These are phyloP conservation scores for Smallanthus sonchifolius DNA, from an alignment of 129 eudicot species.

Conservation along the genomic window DNA sequence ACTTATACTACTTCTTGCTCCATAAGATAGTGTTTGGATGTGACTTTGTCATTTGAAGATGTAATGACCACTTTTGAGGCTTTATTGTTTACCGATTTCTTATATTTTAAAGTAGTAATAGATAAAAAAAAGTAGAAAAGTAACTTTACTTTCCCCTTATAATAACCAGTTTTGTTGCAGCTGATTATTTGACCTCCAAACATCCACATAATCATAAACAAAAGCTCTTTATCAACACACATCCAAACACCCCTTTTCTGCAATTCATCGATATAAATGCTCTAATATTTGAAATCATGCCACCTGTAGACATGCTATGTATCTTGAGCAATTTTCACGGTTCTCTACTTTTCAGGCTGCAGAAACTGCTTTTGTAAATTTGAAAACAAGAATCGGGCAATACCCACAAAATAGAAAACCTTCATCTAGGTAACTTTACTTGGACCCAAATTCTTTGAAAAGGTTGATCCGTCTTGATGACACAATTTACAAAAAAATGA, in stretches of 20 bases:
- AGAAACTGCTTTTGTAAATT: constrained; percentile 64
- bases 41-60: background rate
- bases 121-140: background rate
- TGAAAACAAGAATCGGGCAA: constrained; percentile 62
- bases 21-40: too few relatives aligned
- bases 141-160: background rate
- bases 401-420: constrained; percentile 60
- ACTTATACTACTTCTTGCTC: too few relatives aligned
- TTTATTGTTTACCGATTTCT: background rate
- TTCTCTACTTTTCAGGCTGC: constrained; percentile 68
- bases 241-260: background rate
- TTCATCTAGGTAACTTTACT: constrained; percentile 68
- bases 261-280: background rate
- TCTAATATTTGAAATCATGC: constrained; percentile 19
- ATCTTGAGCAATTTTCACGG: too few relatives aligned
- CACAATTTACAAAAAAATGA: too few relatives aligned
- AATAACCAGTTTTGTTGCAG: constrained; percentile 2
- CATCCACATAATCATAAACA: background rate
- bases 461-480: too few relatives aligned
- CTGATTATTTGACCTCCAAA: background rate
- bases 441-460: too few relatives aligned
- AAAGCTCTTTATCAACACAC: background rate
- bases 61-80: background rate
- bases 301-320: background rate
- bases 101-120: background rate